These are phyloP conservation scores for Aschersonia sp. DNA, from an alignment of 2,329 filamentous ascomycete species.

Conservation along the genomic window DNA sequence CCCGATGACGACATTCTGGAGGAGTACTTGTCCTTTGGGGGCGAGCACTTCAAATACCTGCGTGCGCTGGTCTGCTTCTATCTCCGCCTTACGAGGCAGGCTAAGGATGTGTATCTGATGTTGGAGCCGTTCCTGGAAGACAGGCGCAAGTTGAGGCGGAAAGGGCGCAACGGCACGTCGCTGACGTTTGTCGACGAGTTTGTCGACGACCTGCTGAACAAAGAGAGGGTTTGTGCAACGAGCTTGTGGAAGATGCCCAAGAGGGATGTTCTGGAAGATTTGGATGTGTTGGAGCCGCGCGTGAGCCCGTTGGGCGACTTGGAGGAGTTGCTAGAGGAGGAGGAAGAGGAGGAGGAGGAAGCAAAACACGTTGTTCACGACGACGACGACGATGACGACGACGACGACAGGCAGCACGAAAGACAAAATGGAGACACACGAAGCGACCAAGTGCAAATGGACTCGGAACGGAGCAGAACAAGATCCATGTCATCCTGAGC, in stretches of 20 bases:
- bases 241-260: constrained; percentile 84
- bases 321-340: constrained; percentile 54
- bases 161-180: constrained; percentile 58
- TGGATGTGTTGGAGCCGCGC: constrained; percentile 75
- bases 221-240: constrained; percentile 82
- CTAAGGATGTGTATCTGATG: constrained; percentile 64
- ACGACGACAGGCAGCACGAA: constrained; percentile 5
- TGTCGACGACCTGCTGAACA: constrained; percentile 78
- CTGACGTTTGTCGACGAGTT: constrained; percentile 85
- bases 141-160: constrained; percentile 65
- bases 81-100: constrained; percentile 71
- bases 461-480: background rate
- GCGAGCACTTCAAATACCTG: constrained; percentile 71
- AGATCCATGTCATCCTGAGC: background rate
- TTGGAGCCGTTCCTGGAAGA: constrained; percentile 78
- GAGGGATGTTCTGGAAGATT: constrained; percentile 70
- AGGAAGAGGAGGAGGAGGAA: constrained; percentile 17
- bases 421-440: constrained; percentile 14
- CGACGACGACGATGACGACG: constrained; percentile 11
- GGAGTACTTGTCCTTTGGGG: constrained; percentile 67
- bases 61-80: constrained; percentile 86
- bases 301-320: constrained; percentile 72
- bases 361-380: constrained; percentile 20
- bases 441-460: constrained; percentile 5
- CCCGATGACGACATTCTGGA: constrained; percentile 65